A percentile compares a stretch with the other conserved stretches of the same genome.
These are phyloP conservation scores for Alnus glutinosa DNA, from an alignment of 306 rosid species.

Conservation along the genomic window DNA sequence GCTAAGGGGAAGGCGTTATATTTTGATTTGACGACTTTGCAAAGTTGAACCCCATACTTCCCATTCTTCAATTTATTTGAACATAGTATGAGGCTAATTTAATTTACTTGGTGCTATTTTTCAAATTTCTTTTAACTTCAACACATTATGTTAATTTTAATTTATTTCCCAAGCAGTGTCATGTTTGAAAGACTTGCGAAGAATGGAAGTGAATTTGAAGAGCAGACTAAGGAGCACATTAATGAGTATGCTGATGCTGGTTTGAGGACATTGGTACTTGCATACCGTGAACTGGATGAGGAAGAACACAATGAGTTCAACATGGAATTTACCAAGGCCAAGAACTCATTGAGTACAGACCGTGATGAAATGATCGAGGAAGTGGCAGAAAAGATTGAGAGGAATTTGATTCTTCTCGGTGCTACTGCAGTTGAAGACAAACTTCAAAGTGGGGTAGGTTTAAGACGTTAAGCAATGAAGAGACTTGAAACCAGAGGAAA, in stretches of 20 bases:
- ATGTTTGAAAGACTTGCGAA: constrained; percentile 89
- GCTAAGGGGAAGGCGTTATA: not conserved
- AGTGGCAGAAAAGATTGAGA: constrained; percentile 69
- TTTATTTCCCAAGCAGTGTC: constrained; percentile 57
- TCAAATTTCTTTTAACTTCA: constrained; percentile 23
- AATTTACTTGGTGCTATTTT: constrained; percentile 4
- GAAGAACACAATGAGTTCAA: constrained; percentile 66
- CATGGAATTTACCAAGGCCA: constrained; percentile 65
- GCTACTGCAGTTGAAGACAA: constrained; percentile 99
- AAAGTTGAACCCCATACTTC: not conserved
- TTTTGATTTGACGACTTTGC: not conserved
- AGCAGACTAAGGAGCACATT: constrained; percentile 66
- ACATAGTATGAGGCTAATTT: not conserved
- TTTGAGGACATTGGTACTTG: constrained; percentile 88
- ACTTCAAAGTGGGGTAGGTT: constrained; percentile 88
- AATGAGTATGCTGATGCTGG: constrained; percentile 96
- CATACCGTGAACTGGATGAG: constrained; percentile 74
- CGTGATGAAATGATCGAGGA: constrained; percentile 74
- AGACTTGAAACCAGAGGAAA: not conserved
- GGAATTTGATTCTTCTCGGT: constrained; percentile 90
- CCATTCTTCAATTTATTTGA: not conserved
- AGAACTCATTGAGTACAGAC: constrained; percentile 72
- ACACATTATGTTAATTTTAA: constrained; percentile 12
- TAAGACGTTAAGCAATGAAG: constrained; percentile 13
- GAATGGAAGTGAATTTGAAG: constrained; percentile 78